A percentile compares a stretch with the other conserved stretches of the same genome.
phyloP scores from a whole-genome alignment of 2,329 filamentous ascomycete species.

The Colletotrichum paranaense region DNA sequence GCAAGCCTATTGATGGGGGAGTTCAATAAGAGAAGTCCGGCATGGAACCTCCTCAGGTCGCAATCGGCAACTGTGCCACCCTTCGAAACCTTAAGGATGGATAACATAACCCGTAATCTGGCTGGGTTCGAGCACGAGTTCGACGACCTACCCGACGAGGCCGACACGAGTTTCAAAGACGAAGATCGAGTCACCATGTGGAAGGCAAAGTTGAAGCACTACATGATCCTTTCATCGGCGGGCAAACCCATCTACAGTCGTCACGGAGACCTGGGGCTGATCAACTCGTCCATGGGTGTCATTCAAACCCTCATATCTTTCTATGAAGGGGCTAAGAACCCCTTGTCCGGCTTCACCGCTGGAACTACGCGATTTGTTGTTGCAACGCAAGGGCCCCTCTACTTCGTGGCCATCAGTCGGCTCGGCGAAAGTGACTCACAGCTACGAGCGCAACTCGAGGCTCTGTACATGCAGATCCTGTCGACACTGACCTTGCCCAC shows the following conservation, averaged over 20 bases:
- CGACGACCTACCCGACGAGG: conserved; percentile 73
- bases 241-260: conserved; percentile 98
- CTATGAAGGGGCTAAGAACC: conserved; percentile 84
- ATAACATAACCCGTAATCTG: conserved; percentile 63
- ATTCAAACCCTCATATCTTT: conserved; percentile 98
- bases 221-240: conserved; percentile 93
- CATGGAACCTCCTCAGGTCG: conserved; percentile 74
- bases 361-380: conserved; percentile 88
- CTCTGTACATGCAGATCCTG: conserved; percentile 97
- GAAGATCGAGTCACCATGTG: conserved; percentile 76
- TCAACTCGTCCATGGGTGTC: conserved; percentile 94
- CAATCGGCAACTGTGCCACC: conserved; percentile 70
- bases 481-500: conserved; percentile 93
- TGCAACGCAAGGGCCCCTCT: conserved; percentile 84
- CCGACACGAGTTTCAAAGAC: conserved; percentile 55
- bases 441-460: conserved; percentile 87
- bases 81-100: conserved; percentile 65
- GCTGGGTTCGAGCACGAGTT: conserved; percentile 82
- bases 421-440: conserved; percentile 93
- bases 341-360: conserved; percentile 86
- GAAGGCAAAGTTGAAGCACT: conserved; percentile 96
- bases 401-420: conserved; percentile 92
- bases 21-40: conserved; percentile 71
- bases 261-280: conserved; percentile 88
- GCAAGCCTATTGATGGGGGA: conserved; percentile 85